Conservation (phyloP, 805 yeast genomes). For the Metschnikowia gruessii region DNA sequence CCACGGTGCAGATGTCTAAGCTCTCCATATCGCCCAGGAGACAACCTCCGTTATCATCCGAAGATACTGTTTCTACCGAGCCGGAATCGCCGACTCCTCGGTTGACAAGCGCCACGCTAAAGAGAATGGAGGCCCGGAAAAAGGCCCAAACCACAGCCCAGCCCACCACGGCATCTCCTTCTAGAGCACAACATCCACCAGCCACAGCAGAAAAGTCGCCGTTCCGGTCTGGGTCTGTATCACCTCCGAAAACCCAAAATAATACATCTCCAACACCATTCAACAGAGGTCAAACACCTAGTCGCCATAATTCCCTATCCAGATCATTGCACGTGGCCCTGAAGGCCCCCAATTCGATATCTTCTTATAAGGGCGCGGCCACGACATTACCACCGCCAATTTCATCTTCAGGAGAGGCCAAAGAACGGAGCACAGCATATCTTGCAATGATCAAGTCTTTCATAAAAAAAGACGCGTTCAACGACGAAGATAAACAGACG, state of each 20-base stretch:
- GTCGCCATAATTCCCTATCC: not conserved
- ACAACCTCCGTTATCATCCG: slow-evolving; percentile 8
- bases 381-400: slow-evolving; percentile 9
- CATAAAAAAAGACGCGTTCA: slow-evolving; percentile 11
- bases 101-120: slow-evolving; percentile 32
- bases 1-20: slow-evolving; percentile 13
- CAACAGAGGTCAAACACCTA: not conserved
- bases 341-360: not conserved
- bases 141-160: slow-evolving; percentile 7
- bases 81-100: slow-evolving; percentile 24
- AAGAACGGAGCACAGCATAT: slow-evolving; percentile 16
- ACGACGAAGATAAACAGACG: slow-evolving; percentile 18
- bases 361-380: slow-evolving; percentile 2
- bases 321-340: slow-evolving; percentile 7
- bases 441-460: slow-evolving; percentile 16
- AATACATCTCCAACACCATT: slow-evolving; percentile 1
- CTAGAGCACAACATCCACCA: not conserved
- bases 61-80: slow-evolving; percentile 1
- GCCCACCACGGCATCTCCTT: not conserved
- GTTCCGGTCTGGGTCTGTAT: slow-evolving; percentile 7
- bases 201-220: slow-evolving; percentile 4
- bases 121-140: slow-evolving; percentile 31
- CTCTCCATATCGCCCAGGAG: slow-evolving; percentile 11
- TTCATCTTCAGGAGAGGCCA: slow-evolving; percentile 8
- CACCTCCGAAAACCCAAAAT: slow-evolving; percentile 18